Evolutionary conservation across 306 rosid genomes (phyloP), one percentile per base, ranked within the genome.

Genomic region (Malus sieversii): DNA sequence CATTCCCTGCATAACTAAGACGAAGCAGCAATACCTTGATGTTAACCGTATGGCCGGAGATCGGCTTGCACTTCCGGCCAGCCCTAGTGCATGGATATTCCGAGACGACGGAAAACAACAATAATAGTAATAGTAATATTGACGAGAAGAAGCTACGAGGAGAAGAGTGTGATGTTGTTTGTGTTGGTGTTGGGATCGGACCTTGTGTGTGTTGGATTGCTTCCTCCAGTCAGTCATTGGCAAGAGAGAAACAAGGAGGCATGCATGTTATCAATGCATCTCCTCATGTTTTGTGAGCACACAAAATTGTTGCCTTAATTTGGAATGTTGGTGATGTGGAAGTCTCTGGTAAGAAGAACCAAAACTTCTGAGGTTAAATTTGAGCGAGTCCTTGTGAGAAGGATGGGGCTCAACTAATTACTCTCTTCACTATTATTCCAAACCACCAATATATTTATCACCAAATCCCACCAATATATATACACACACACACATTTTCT

Each of bases 311-410:
- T 59, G 70, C 72, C 79, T 76, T 73, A 76, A 87, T 80, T 83
- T 57, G 83, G 74, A 48, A 69, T 14, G 75, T 20, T 79, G 78
- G 23, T 72, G 80, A 78, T 40, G 76, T 68, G 62, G 78, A 75
- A 77, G 44, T 25, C 66, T 40, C 55, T 66, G 78, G 74, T 74
- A 57, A 57, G 6, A 30, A 42, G 63, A 63, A 75, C 66, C 8
- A 62, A 32, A 63, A 80, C 68, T 64, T 66, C 8, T 19, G 6
- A 65, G 44, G 23, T 30, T 48, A 15, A 15, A 48, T 48, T 80
- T 82, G 79, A 89, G 62, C 83, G 80, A 80, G 88, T 85, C 91
- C 78, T 87, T 32, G 32, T 80, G 84, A 85, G 73, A 70, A 61
- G 74, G 75, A 59, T 74, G 70, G 77, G 62, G 38, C 58, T 29